Percentiles rank a stretch among this genome's conserved stretches.
Evolutionary conservation across 192 early-diverging fungal species (phyloP).

Genomic region (Rhizoclosmatium globosum): DNA sequence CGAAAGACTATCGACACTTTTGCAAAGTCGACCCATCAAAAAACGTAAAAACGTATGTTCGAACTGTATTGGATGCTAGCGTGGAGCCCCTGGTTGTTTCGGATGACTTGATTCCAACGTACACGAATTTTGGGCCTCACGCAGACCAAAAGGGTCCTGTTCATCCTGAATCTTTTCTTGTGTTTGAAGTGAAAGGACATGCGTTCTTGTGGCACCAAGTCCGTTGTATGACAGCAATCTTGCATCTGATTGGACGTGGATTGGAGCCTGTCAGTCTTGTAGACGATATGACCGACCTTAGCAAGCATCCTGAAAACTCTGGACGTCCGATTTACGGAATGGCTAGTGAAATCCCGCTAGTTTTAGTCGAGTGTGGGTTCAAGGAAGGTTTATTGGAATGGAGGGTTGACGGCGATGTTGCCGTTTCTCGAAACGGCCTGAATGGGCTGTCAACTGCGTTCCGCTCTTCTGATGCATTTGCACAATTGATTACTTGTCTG

Average conservation of each 20-base stretch:
- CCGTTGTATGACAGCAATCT: slow-evolving; percentile 92
- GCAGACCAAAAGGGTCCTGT: neutral
- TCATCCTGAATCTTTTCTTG: slow-evolving; percentile 59
- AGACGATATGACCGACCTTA: slow-evolving; percentile 72
- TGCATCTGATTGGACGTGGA: slow-evolving; percentile 86
- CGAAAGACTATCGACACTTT: slow-evolving; percentile 95
- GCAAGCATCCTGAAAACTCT: slow-evolving; percentile 44
- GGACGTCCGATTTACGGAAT: slow-evolving; percentile 92
- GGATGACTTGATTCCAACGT: neutral
- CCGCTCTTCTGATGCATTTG: slow-evolving; percentile 13
- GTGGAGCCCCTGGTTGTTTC: slow-evolving; percentile 53
- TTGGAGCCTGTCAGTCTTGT: slow-evolving; percentile 79
- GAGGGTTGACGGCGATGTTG: slow-evolving; percentile 14
- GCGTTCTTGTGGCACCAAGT: slow-evolving; percentile 99
- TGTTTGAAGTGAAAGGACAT: slow-evolving; percentile 81
- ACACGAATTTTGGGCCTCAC: slow-evolving; percentile 6
- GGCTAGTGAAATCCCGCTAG: slow-evolving; percentile 89
- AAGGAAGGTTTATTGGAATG: slow-evolving; percentile 49
- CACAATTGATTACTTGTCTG: slow-evolving; percentile 20
- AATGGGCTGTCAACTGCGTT: neutral
- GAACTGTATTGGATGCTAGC: slow-evolving; percentile 70
- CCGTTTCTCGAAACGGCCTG: neutral
- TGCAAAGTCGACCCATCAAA: slow-evolving; percentile 93
- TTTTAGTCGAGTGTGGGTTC: slow-evolving; percentile 88
- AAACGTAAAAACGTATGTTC: slow-evolving; percentile 79